phyloP scores from a whole-genome alignment of 176 grass and related monocot genomes.

The Raddia guianensis region DNA sequence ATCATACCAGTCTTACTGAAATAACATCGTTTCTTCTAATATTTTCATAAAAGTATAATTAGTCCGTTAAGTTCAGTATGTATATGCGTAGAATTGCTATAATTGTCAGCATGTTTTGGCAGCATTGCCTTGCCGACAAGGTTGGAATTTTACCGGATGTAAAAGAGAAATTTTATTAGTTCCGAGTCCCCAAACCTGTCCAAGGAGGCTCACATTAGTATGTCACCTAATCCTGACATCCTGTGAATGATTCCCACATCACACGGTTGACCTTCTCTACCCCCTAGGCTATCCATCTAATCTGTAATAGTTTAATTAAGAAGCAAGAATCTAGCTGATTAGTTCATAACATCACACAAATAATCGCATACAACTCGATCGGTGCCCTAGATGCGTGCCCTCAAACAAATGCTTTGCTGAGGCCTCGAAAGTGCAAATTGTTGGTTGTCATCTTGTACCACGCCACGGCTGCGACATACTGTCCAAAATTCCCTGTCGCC shows the following conservation, averaged over 20 bases:
- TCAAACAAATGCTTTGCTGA: conserved; percentile 29
- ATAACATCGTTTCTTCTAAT: neutral
- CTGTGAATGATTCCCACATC: conserved; percentile 44
- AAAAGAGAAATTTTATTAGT: conserved; percentile 1
- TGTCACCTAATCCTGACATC: conserved; percentile 41
- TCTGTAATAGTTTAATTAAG: conserved; percentile 16
- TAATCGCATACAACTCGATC: conserved; percentile 14
- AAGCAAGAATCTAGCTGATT: conserved; percentile 28
- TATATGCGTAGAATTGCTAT: neutral
- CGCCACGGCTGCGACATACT: conserved; percentile 23
- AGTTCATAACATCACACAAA: conserved; percentile 15
- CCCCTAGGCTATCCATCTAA: conserved; percentile 42
- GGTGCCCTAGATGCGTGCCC: conserved; percentile 20
- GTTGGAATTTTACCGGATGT: conserved; percentile 39
- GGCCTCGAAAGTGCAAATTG: conserved; percentile 22
- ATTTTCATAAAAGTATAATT: neutral
- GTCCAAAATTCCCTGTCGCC: conserved; percentile 41
- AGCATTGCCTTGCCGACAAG: conserved; percentile 27
- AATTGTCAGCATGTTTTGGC: neutral
- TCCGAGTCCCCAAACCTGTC: conserved; percentile 28
- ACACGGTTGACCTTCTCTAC: conserved; percentile 55
- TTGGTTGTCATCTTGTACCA: conserved; percentile 33
- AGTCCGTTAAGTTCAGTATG: neutral
- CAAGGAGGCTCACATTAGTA: conserved; percentile 17
- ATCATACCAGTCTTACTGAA: neutral